phyloP scores from a whole-genome alignment of 129 eudicot genomes.

The Apium graveolens region DNA sequence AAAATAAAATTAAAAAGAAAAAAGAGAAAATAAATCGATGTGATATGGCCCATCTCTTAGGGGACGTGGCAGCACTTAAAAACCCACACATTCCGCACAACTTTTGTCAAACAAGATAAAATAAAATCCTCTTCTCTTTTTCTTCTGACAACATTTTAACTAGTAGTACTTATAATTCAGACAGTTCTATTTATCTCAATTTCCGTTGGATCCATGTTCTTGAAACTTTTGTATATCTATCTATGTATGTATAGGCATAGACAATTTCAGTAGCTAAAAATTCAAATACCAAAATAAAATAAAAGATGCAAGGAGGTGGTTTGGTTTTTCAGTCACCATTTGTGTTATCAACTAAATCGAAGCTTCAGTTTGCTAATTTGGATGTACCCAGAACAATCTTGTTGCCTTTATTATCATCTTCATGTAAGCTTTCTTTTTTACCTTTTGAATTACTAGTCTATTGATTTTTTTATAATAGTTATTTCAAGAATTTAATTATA shows the following conservation, averaged over 20 bases:
- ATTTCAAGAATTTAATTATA: background rate
- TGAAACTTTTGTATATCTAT: background rate
- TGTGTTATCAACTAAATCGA: constrained; percentile 17
- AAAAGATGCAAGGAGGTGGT: constrained; percentile 26
- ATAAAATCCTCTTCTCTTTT: background rate
- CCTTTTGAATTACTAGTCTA: background rate
- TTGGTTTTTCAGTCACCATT: constrained; percentile 31
- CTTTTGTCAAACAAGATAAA: background rate
- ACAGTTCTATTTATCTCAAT: background rate
- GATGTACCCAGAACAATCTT: constrained; percentile 14
- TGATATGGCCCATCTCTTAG: background rate
- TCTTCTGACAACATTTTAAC: background rate
- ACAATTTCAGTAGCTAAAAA: background rate
- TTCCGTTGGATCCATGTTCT: background rate
- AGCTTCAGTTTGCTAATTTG: constrained; percentile 7
- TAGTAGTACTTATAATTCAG: background rate
- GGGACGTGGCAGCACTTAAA: constrained; percentile 1
- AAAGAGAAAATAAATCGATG: background rate
- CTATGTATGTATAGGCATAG: background rate
- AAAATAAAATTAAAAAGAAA: too few species aligned
- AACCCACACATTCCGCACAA: background rate
- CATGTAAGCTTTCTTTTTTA: constrained; percentile 29
- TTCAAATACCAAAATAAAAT: background rate
- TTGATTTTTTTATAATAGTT: background rate
- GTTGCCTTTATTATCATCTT: constrained; percentile 25